Conservation (phyloP, 352 stramenopile genomes). For the Phytophthora foliorum region DNA sequence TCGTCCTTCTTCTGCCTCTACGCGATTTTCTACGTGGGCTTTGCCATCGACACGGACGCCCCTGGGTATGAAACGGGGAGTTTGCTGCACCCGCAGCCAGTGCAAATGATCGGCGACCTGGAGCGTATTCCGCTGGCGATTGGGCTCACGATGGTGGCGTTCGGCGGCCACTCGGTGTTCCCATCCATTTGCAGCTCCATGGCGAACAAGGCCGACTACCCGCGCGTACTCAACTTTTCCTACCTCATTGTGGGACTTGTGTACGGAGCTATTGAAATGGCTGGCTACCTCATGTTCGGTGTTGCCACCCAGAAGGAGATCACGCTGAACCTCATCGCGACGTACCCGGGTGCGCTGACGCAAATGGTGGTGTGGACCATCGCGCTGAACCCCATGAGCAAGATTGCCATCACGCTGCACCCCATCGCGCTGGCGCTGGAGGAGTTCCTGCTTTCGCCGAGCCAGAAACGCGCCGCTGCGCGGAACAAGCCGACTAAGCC, state of each 20-base stretch:
- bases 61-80: conserved; percentile 60
- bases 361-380: conserved; percentile 84
- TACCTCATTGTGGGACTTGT: conserved; percentile 80
- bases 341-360: conserved; percentile 69
- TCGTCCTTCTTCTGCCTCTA: conserved; percentile 86
- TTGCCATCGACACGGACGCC: conserved; percentile 55
- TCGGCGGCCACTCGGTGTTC: conserved; percentile 90
- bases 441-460: conserved; percentile 71
- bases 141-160: conserved; percentile 89
- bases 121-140: conserved; percentile 84
- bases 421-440: conserved; percentile 81
- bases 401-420: conserved; percentile 89
- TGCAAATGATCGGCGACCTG: conserved; percentile 68
- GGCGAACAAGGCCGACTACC: conserved; percentile 67
- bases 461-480: conserved; percentile 40
- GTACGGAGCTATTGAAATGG: conserved; percentile 80
- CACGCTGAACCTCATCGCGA: conserved; percentile 82
- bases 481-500: conserved; percentile 37
- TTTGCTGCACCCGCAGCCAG: conserved; percentile 65
- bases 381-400: conserved; percentile 90
- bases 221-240: conserved; percentile 71
- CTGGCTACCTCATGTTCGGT: conserved; percentile 89
- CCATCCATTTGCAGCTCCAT: conserved; percentile 92
- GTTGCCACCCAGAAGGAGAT: conserved; percentile 86
- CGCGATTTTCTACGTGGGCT: conserved; percentile 79